A percentile compares a stretch with the other conserved stretches of the same genome.
Conservation (phyloP, 2,329 filamentous ascomycete species). For the Alternaria sp. region DNA sequence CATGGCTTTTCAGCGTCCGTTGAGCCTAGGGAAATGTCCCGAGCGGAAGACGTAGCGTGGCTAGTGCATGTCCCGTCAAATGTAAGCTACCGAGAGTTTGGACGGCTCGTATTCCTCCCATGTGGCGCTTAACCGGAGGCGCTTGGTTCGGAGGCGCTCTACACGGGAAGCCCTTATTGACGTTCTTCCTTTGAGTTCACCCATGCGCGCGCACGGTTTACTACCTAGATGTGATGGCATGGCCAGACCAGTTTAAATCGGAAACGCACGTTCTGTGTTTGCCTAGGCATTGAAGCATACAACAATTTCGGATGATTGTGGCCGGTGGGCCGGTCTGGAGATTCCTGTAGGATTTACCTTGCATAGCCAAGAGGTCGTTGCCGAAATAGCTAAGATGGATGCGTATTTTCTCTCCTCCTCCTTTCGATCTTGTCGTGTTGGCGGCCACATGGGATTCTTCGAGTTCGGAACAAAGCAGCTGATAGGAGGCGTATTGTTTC, state of each 20-base stretch:
- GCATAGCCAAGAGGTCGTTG: not conserved
- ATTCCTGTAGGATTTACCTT: not conserved
- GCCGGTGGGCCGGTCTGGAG: not conserved
- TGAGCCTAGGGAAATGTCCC: not conserved
- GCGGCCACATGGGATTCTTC: no score
- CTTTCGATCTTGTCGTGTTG: no score
- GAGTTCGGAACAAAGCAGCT: not conserved
- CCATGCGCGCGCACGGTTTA: not conserved
- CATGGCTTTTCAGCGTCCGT: not conserved
- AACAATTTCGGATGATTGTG: not conserved
- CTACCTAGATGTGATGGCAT: not conserved
- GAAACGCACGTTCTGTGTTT: not conserved
- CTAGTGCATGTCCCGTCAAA: not conserved
- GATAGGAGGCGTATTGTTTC: not conserved
- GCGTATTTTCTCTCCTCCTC: not conserved
- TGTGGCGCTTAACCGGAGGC: not conserved
- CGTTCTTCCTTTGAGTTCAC: not conserved
- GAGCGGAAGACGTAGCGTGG: not conserved
- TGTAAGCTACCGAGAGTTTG: not conserved
- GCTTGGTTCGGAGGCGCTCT: not conserved
- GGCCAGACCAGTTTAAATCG: not conserved
- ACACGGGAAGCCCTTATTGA: not conserved
- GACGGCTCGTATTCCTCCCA: not conserved
- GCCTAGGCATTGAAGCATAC: not conserved
- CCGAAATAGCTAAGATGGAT: not conserved